Percentiles rank a stretch among this genome's conserved stretches.
Evolutionary conservation across 2,329 filamentous ascomycete genomes (phyloP).

Genomic region (Exophiala bonariae): DNA sequence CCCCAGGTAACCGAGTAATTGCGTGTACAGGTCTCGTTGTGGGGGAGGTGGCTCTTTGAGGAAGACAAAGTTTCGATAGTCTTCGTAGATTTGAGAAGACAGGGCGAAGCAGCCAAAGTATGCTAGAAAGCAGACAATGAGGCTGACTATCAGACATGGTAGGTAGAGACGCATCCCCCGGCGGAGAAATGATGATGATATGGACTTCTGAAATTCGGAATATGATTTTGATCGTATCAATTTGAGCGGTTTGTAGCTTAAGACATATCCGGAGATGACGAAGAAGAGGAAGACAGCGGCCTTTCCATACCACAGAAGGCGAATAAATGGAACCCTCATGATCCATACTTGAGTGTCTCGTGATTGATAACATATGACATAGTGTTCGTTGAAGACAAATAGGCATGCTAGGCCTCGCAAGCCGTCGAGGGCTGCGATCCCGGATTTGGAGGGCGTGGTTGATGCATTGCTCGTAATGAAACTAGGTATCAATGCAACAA

Average conservation of each 20-base stretch:
- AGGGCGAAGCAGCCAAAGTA: constrained; percentile 31
- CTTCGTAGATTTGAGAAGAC: constrained; percentile 3
- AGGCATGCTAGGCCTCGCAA: constrained; percentile 42
- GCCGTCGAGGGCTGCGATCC: constrained; percentile 35
- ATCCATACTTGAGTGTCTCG: constrained; percentile 11
- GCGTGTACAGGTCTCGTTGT: constrained; percentile 37
- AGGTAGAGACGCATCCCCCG: constrained; percentile 44
- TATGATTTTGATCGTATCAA: constrained; percentile 38
- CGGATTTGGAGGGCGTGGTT: constrained; percentile 8
- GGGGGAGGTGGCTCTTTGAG: constrained; percentile 31
- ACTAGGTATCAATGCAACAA: constrained; percentile 9
- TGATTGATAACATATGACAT: constrained; percentile 18
- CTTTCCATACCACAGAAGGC: constrained; percentile 16
- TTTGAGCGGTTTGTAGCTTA: constrained; percentile 43
- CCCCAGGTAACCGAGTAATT: constrained; percentile 32
- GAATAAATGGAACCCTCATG: constrained; percentile 15
- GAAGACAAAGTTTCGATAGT: constrained; percentile 7
- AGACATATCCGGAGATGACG: constrained; percentile 49
- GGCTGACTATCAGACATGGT: constrained; percentile 39
- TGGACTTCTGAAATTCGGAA: constrained; percentile 38
- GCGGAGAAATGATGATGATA: constrained; percentile 44
- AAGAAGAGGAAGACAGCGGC: constrained; percentile 45
- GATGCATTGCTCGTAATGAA: constrained; percentile 8
- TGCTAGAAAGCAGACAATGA: constrained; percentile 40
- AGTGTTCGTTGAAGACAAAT: constrained; percentile 23